Evolutionary conservation across 495 filamentous ascomycete species (phyloP), one percentile per base, ranked within the genome.

Genomic region (Penicillium argentinense): DNA sequence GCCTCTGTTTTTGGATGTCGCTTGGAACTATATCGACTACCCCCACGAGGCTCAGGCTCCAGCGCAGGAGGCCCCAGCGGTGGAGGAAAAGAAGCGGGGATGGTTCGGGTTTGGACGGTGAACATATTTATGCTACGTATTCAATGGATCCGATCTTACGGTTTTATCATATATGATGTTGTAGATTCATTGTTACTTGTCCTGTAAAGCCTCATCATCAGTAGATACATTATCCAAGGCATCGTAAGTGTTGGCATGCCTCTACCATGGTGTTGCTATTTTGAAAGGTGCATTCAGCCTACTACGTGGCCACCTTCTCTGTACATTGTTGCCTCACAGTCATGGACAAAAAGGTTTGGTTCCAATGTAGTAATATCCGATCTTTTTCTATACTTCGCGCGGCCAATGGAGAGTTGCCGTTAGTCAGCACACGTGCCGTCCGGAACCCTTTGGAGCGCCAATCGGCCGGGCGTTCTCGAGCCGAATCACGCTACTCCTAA

Each of bases 11-110:
- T 79, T 97, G 34, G 93, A 99, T 63, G 88, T 96, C 9, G 93
- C 93, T 12, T 97, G 89, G 87, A 99, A 97, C 64, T 99, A 96
- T 62, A 89, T 99, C 49, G 84, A 90, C 16, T 99, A 99, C 64
- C 91, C 93, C 2, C 87, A 86, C 3, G 59, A 9, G 5, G 60
- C 45, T 3, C 58, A 64, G 29, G 45, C 57, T 7, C n/a, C n/a
- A 33, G n/a, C 13, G 33, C 33, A 36, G 33, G 66, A 66, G n/a
- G 37, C 49, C 22, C 41, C 67, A 18, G 50, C 45, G 9, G 34
- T 47, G 6, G 74, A 78, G 49, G 72, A 80, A 47, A 77, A 82
- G 61, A 80, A 81, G 34, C 87, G 79, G 56, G 87, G 91, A 12
- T 96, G 91, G 91, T 95, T 95, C 71, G 84, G 88, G 1, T 95